These are phyloP conservation scores for Gossypium stocksii DNA, from an alignment of 345 rosid species.

Conservation along the genomic window DNA sequence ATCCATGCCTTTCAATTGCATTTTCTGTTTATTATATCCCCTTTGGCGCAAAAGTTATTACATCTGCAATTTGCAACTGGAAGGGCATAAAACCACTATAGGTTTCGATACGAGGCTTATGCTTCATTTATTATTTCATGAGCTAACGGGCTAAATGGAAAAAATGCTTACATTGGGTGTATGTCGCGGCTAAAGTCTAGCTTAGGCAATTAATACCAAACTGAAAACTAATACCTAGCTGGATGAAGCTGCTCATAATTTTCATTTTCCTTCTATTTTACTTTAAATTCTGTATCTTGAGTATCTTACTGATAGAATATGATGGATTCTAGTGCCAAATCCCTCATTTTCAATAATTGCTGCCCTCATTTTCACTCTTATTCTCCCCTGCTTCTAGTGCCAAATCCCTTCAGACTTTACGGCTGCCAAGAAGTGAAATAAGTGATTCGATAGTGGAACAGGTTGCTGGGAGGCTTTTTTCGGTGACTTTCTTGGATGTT, in stretches of 20 bases:
- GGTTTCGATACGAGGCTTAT: not conserved
- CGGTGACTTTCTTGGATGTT: conserved; percentile 24
- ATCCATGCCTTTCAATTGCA: not conserved
- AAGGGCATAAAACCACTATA: not conserved
- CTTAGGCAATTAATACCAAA: not conserved
- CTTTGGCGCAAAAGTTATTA: not conserved
- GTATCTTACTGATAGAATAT: not conserved
- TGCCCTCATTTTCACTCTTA: not conserved
- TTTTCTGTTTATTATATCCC: not conserved
- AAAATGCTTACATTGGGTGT: not conserved
- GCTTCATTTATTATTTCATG: not conserved
- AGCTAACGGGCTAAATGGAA: not conserved
- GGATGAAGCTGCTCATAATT: conserved; percentile 4
- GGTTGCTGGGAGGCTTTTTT: conserved; percentile 23
- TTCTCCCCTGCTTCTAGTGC: conserved; percentile 22
- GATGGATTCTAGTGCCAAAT: too few relatives aligned
- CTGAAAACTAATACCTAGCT: not conserved
- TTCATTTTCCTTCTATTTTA: not conserved
- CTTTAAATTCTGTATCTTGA: not conserved
- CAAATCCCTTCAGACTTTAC: conserved; percentile 20
- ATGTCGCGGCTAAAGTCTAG: not conserved
- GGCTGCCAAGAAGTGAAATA: conserved; percentile 29
- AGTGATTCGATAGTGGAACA: conserved; percentile 23
- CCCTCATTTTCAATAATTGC: not conserved
- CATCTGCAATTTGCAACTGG: not conserved